Evolutionary conservation across 805 yeast species (phyloP), one percentile per base, ranked within the genome.

Genomic region (Lipomyces anomalus): DNA sequence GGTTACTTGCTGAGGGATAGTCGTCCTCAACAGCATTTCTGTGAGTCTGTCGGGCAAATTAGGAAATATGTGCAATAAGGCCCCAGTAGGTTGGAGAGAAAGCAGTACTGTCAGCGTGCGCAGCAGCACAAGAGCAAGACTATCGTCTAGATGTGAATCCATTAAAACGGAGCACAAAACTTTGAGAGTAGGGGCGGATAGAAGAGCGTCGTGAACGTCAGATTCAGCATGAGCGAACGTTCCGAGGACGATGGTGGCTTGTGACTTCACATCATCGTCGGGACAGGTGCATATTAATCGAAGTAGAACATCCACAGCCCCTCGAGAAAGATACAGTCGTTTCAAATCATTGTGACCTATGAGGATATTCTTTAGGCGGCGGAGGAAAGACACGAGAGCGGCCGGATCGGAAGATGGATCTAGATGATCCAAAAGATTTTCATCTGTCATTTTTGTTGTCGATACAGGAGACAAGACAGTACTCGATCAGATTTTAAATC

Each of bases 321-420:
- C 57, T 26, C 49, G 50, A 11, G 48, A 50, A 11, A 60, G 50
- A 35, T 54, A 57, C 20, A 40, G 44, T 18, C 51, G 50, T 46
- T 63, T 63, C 40, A 58, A 56, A 29, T 61, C 67, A 24, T 56
- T 53, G 40, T 63, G 67, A 22, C 67, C 67, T 32, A 63, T 63
- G 24, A 64, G 48, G 13, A 55, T 42, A 47, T 62, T 61, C 39
- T 64, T 64, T 32, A 63, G 48, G 6, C 44, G 38, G 33, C 55
- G 40, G 21, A 64, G 46, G 11, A 56, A 59, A 5, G 29, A 29
- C 17, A 57, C 42, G 44, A 43, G 55, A n/a, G 24, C 33, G 4
- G 21, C 34, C 18, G 48, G 43, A 22, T 52, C 48, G 24, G 29
- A 18, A 35, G 38, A 32, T 22, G 43, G 47, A 7, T n/a, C n/a